Base-by-base conservation (phyloP, 2,329 filamentous ascomycete species). In the Cladophialophora carrionii region DNA sequence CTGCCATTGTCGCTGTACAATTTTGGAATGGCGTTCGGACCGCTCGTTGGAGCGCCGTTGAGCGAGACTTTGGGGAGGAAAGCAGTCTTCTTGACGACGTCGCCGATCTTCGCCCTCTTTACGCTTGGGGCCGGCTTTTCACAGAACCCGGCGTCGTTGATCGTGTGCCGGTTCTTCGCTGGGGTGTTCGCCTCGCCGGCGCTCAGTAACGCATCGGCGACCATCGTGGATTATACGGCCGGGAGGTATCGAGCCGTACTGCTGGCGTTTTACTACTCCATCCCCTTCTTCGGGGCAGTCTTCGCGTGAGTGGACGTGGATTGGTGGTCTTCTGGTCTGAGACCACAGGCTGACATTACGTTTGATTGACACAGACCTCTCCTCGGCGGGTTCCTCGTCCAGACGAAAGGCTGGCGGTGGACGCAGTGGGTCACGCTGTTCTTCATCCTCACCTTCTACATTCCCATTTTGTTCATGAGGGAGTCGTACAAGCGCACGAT, bases 381-480 rank as follows among this genome's bases (percentile, higher is more conserved):
- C 26, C 66, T 75, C 8, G 72, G 89, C 58, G 88, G 88, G 12
- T 90, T 87, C 78, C 88, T 89, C 56, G 81, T 78, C 4, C 78
- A 85, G n/a, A 85, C 83, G 3, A 77, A 85, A 51, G 72, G 70
- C 48, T 76, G 74, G 74, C 72, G 73, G 34, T 76, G 74, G 74
- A 75, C 74, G 9, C 73, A 76, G 61, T 76, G 72, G 69, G 66
- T 75, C 52, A 73, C 71, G n/a, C 66, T 75, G 32, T 72, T 75
- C 62, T 67, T 76, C 53, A 61, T 69, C 41, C 61, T 72, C n/a
- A 69, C 66, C 26, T 72, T 72, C n/a, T 73, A 74, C 59, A 63
- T 76, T 24, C 71, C 74, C 29, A 72, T 71, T 22, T 24, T 76
- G 57, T 73, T 72, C 41, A 71, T 73, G 56, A 71, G 70, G 5